Conservation (phyloP, 805 yeast genomes). For the Monosporozyma solicola region DNA sequence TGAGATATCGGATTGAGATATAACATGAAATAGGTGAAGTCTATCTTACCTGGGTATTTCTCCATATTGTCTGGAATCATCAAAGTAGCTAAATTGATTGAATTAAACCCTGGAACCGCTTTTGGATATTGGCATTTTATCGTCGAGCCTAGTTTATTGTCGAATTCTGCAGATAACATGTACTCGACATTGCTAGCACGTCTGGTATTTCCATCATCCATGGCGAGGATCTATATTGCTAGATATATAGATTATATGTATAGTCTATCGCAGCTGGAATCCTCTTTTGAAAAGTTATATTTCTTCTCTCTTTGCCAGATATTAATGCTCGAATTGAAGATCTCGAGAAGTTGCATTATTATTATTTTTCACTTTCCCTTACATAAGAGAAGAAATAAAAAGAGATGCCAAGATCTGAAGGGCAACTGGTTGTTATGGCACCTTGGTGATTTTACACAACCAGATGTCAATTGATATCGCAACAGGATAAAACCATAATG, state of each 20-base stretch:
- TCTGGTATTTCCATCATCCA: neutral
- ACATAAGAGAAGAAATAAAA: neutral
- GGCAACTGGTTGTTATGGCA: neutral
- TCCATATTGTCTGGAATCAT: constrained; percentile 59
- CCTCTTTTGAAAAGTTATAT: neutral
- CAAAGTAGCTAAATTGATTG: constrained; percentile 37
- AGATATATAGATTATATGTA: neutral
- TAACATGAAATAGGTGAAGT: constrained; percentile 48
- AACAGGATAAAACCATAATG: too few species aligned
- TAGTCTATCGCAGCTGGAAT: neutral
- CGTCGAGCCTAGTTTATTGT: constrained; percentile 64
- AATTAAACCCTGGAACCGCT: constrained; percentile 11
- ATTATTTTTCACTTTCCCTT: neutral
- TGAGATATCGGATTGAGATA: constrained; percentile 29
- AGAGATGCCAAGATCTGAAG: neutral
- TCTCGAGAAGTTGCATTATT: neutral
- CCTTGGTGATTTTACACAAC: neutral
- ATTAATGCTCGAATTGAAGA: neutral
- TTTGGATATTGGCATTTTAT: constrained; percentile 53
- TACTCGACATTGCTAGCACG: constrained; percentile 37
- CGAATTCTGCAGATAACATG: constrained; percentile 69
- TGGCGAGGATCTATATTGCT: neutral
- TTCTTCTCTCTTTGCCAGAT: neutral
- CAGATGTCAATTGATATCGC: too few species aligned
- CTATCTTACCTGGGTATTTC: constrained; percentile 40